Evolutionary conservation across 139 green algal species (phyloP), one percentile per base, ranked within the genome.

Genomic region (Tetraselmis striata): DNA sequence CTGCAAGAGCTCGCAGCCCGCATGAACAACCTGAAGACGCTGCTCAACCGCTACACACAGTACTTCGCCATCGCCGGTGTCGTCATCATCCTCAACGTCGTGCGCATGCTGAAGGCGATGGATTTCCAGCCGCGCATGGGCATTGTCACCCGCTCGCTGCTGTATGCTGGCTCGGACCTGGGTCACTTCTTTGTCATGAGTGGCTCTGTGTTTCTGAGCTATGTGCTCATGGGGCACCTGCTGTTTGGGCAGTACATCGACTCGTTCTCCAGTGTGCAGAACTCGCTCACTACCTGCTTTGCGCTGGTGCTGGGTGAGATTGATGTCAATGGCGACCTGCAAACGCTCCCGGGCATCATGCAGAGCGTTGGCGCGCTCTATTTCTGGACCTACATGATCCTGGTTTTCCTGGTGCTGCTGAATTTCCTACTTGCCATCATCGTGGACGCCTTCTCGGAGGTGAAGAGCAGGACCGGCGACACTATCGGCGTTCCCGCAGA

Each of bases 371-470:
- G 88, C 27, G 84, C 87, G 2, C 82, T 97, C 32, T 96, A 95
- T 85, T 97, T 96, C 89, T 97, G 93, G 92, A 89, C 88, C n/a
- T 97, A 92, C 80, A 87, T 94, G 87, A 85, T 97, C 58, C 84
- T 97, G 75, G 93, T 97, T 18, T 95, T 95, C 88, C 90, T 97
- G 86, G 94, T 97, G 76, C 87, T 96, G 85, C 90, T 97, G 84
- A 97, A 97, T 85, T 96, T 97, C 88, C 86, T 97, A 84, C 89
- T 95, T 78, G 92, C 92, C 81, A 97, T 96, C 88, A 95, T 96
- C 80, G 91, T 95, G 79, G 92, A 96, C 32, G 92, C 93, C 2
- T 96, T 95, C 86, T 92, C 88, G 1, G 92, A 94, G 84, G 85
- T 92, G 59, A 88, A 87, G 76, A 76, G 90, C 83, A 90, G 89